Percentiles rank a stretch among this genome's conserved stretches.
Evolutionary conservation across 1,284 basidiomycete genomes (phyloP).

Genomic region (Pascua sp.): DNA sequence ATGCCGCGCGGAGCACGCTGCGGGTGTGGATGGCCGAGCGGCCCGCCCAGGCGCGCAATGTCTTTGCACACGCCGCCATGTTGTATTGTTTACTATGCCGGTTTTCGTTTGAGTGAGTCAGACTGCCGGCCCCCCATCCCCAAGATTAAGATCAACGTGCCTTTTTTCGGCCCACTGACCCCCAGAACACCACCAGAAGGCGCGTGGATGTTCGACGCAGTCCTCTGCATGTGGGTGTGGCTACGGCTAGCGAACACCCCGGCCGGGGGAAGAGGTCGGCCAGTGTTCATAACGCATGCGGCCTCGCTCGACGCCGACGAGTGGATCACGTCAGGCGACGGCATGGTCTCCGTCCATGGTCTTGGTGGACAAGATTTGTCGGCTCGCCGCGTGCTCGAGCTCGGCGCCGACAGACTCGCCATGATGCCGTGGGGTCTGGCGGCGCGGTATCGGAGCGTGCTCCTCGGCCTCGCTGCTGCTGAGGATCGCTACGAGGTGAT

Average conservation of each 20-base stretch:
- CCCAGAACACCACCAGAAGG: constrained; percentile 23
- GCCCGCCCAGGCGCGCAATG: constrained; percentile 5
- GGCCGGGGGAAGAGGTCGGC: no score
- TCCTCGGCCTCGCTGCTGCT: constrained; percentile 6
- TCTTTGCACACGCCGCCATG: constrained; percentile 24
- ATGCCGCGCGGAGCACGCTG: not conserved
- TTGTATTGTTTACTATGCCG: constrained; percentile 16
- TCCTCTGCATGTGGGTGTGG: constrained; percentile 24
- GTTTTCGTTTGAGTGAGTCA: constrained; percentile 11
- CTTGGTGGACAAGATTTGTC: constrained; percentile 10
- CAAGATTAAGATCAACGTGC: no score
- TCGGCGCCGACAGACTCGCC: constrained; percentile 16
- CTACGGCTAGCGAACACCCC: constrained; percentile 5
- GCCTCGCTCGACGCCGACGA: constrained; percentile 3
- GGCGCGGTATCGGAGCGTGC: constrained; percentile 17
- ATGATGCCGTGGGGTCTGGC: constrained; percentile 23
- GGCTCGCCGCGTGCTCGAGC: constrained; percentile 8
- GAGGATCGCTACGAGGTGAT: not conserved
- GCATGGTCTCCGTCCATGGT: constrained; percentile 13
- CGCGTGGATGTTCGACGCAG: constrained; percentile 25
- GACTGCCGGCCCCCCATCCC: no score
- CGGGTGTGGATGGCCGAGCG: constrained; percentile 12
- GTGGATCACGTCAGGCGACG: constrained; percentile 22
- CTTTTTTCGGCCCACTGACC: not conserved
- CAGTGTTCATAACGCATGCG: no score